Percentiles rank a stretch among this genome's conserved stretches.
Evolutionary conservation across 495 filamentous ascomycete species (phyloP).

Genomic region (Lophiotrema nucula): DNA sequence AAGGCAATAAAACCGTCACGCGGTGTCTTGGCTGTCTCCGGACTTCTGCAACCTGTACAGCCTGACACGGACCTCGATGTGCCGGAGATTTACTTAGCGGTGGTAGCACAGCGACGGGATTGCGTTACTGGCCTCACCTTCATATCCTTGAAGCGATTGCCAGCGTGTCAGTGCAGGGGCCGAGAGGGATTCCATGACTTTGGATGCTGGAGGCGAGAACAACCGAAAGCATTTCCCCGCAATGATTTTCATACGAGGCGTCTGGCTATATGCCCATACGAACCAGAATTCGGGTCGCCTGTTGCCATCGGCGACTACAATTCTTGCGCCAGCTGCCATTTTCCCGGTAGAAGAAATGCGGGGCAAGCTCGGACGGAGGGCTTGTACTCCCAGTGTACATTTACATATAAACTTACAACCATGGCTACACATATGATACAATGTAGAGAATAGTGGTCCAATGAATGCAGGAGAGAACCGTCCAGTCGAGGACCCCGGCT

Average conservation of each 20-base stretch:
- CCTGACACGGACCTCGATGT: slow-evolving; percentile 9
- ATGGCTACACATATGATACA: slow-evolving; percentile 29
- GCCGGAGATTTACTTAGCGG: slow-evolving; percentile 7
- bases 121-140: not conserved
- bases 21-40: not conserved
- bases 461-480: not conserved
- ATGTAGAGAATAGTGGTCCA: not conserved
- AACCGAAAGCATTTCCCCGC: slow-evolving; percentile 8
- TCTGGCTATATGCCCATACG: slow-evolving; percentile 4
- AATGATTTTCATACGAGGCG: slow-evolving; percentile 16
- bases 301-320: not conserved
- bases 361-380: not conserved
- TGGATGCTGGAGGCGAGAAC: slow-evolving; percentile 25
- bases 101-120: slow-evolving; percentile 12
- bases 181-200: not conserved
- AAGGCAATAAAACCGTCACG: slow-evolving; percentile 2
- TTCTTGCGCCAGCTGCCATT: not conserved
- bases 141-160: not conserved
- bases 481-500: not conserved
- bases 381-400: slow-evolving; percentile 15
- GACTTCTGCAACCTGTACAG: not conserved
- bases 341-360: slow-evolving; percentile 23
- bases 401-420: slow-evolving; percentile 10
- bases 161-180: slow-evolving; percentile 11
- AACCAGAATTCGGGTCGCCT: slow-evolving; percentile 7